Percentiles rank a stretch among this genome's conserved stretches.
These are phyloP conservation scores for Cryoendolithus antarcticus DNA, from an alignment of 2,329 filamentous ascomycete species.

Conservation along the genomic window DNA sequence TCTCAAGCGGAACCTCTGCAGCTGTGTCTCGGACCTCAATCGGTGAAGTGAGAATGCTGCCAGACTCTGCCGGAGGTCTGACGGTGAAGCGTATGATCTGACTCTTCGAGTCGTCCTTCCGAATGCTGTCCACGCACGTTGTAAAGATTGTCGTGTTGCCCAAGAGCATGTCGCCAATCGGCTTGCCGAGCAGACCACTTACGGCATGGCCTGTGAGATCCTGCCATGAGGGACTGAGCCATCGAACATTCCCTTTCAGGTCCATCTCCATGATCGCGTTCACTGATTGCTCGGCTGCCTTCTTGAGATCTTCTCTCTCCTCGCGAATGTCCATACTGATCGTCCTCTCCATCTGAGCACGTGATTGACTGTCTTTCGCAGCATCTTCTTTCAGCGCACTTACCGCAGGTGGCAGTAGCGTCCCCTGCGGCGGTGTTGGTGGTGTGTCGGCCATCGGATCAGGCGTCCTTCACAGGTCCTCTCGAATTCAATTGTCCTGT, in stretches of 20 bases:
- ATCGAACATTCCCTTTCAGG: constrained; percentile 79
- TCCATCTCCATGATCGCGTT: constrained; percentile 94
- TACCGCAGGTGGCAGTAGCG: constrained; percentile 32
- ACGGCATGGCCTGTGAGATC: constrained; percentile 77
- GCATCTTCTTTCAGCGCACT: constrained; percentile 31
- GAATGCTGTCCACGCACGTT: constrained; percentile 76
- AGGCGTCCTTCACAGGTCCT: too few relatives aligned
- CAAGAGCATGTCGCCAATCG: constrained; percentile 69
- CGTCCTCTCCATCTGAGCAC: constrained; percentile 42
- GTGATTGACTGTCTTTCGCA: constrained; percentile 10
- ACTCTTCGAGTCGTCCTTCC: constrained; percentile 83
- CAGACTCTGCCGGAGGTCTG: constrained; percentile 17
- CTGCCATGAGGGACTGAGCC: constrained; percentile 92
- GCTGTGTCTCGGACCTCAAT: too few relatives aligned
- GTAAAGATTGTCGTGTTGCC: constrained; percentile 71
- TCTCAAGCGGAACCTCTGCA: too few relatives aligned
- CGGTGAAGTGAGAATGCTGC: too few relatives aligned
- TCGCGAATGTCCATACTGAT: constrained; percentile 84
- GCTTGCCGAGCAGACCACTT: constrained; percentile 59
- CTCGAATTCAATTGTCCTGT: too few relatives aligned
- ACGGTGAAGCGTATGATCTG: constrained; percentile 76
- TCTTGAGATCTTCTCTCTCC: constrained; percentile 83
- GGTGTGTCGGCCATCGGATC: constrained; percentile 10
- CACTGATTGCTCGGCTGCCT: constrained; percentile 89
- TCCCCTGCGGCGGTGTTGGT: constrained; percentile 10